Base-by-base conservation (phyloP, 2,329 filamentous ascomycete genomes). In the Dothiorella sarmentorum region DNA sequence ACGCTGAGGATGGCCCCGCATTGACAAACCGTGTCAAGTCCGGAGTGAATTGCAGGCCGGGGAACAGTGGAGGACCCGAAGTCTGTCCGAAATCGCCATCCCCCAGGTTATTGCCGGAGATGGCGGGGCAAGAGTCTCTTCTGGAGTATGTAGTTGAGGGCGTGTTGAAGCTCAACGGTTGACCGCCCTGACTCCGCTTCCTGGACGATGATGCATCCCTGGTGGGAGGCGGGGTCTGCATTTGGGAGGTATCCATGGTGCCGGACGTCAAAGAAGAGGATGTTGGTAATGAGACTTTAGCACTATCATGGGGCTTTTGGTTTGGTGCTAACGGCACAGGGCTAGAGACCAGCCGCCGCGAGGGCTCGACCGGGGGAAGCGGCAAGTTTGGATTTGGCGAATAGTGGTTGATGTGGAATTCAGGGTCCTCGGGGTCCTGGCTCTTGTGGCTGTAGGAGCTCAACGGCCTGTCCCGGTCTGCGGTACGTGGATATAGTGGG, bases 191-290 rank as follows among this genome's bases (percentile, higher is more conserved):
- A 51, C 69, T 64, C 29, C 73, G 68, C 61, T 75, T 76, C 62
- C 80, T 78, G 66, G 78, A 76, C 5, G 78, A 81, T 17, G 81
- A 76, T 55, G 75, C 73, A 61, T 78, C 82, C 69, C 83, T 78
- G 24, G 82, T 85, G 2, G 83, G 83, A 49, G 83, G 83, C 31
- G 83, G 83, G 11, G 83, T 86, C 69, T 85, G 83, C 75, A 85
- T 84, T 13, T 80, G 77, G 20, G 72, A 73, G 13, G 70, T 67
- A 60, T 75, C 70, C 74, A 76, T 76, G 62, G 26, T 29, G 20
- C 45, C 51, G 18, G 51, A 9, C 20, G 31, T 27, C 18, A 37
- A 17, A 15, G 18, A 7, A 29, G 43, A 7, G 22, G 43, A 17
- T 17, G 49, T 29, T 17, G 55, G 22, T n/a, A 20, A 13, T 24